A percentile compares a stretch with the other conserved stretches of the same genome.
phyloP scores from a whole-genome alignment of 768 basidiomycete species.

The Tulasnella calospora region DNA sequence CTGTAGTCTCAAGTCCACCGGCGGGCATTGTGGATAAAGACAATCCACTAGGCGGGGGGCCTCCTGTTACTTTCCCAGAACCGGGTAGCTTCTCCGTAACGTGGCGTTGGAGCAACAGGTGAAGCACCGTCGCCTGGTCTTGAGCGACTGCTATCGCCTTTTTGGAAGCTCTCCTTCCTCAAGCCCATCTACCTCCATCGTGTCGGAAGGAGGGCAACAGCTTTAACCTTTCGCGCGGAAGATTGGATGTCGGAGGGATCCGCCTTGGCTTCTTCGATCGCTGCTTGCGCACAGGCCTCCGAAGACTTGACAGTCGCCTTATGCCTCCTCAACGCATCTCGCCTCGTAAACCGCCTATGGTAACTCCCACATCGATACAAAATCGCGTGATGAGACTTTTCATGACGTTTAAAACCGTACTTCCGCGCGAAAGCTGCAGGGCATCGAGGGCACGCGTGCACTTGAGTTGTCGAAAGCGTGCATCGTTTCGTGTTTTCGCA shows the following conservation, averaged over 20 bases:
- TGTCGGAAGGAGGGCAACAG: not conserved
- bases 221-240: conserved; percentile 16
- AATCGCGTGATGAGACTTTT: too few species aligned
- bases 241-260: conserved; percentile 16
- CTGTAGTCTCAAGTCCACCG: not conserved
- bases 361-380: conserved; percentile 32
- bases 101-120: conserved; percentile 20
- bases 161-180: conserved; percentile 25
- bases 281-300: not conserved
- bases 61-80: not conserved
- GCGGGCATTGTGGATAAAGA: not conserved
- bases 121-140: conserved; percentile 10
- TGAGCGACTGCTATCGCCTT: conserved; percentile 12
- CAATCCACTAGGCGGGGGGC: not conserved
- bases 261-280: conserved; percentile 22
- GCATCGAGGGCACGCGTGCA: too few species aligned
- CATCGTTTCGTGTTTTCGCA: conserved; percentile 65
- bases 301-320: conserved; percentile 30
- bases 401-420: conserved; percentile 35
- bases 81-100: conserved; percentile 20
- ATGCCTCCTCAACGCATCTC: conserved; percentile 43
- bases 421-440: conserved; percentile 26
- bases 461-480: conserved; percentile 63
- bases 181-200: not conserved
- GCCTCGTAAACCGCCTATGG: conserved; percentile 41